These are phyloP conservation scores for Wickerhamomyces ciferrii DNA, from an alignment of 805 yeast species.

Conservation along the genomic window DNA sequence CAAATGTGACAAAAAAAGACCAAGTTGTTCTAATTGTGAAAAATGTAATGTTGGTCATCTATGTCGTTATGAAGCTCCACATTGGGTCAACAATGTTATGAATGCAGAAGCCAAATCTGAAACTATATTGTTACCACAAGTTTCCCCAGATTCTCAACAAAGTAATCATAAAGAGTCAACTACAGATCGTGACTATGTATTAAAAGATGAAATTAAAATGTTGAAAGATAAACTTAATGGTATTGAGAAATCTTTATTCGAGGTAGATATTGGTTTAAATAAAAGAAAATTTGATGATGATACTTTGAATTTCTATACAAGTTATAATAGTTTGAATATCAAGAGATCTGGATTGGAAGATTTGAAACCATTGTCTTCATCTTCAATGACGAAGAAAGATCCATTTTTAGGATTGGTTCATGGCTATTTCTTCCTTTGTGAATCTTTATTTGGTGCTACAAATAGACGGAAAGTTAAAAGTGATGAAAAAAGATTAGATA, in stretches of 20 bases:
- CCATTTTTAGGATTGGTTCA: conserved; percentile 15
- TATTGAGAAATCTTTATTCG: neutral
- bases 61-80: conserved; percentile 22
- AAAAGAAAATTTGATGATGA: conserved; percentile 4
- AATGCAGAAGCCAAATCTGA: conserved; percentile 9
- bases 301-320: conserved; percentile 15
- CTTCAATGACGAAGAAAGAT: conserved; percentile 16
- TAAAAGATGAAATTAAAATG: conserved; percentile 2
- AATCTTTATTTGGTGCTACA: conserved; percentile 4
- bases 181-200: neutral
- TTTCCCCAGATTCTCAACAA: neutral
- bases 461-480: neutral
- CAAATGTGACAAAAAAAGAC: conserved; percentile 36
- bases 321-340: conserved; percentile 12
- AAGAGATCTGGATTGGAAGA: conserved; percentile 23
- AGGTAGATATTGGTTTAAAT: conserved; percentile 1
- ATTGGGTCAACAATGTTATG: conserved; percentile 18
- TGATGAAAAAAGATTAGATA: neutral
- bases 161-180: neutral
- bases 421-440: conserved; percentile 18
- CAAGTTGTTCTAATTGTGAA: conserved; percentile 28
- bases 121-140: neutral
- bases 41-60: conserved; percentile 23
- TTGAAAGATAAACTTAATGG: neutral
- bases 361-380: conserved; percentile 17